Base-by-base conservation (phyloP, 2,329 filamentous ascomycete species). In the Epichloe amarillans region DNA sequence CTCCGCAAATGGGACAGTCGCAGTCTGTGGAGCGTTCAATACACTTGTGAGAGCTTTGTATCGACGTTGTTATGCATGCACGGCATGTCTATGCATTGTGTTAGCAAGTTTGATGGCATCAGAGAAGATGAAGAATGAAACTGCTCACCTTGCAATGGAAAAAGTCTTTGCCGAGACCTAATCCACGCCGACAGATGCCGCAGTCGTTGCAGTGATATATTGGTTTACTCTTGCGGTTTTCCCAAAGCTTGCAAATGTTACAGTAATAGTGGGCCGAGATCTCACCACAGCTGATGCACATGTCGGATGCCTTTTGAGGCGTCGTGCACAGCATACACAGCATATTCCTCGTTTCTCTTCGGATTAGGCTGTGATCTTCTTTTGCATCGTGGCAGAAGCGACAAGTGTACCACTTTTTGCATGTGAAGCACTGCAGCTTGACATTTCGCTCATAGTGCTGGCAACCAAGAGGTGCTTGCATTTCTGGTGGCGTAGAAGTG, bases 181-280 rank as follows among this genome's bases (percentile, higher is more conserved):
- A 80, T 1, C 93, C 93, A 52, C 90, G 83, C 52, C 93, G 80
- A 64, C 93, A 98, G 54, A 98, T 95, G 4, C 93, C 93, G 66
- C 93, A 98, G 61, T 97, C 93, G 61, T 83, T 79, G 66, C 93
- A 98, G 64, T 98, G 93, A 63, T 98, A 98, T 52, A 97, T 95
- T 56, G 84, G 85, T 66, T 94, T 96, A 57, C 82, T 83, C 50
- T 82, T 80, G 58, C 96, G 87, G 61, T 97, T 89, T 62, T 97
- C 91, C 93, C 93, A 98, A 2, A 98, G 75, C 68, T 96, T 96
- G 74, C 93, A 98, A 50, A 93, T 85, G 50, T 82, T 79, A 69
- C 93, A 98, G 64, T 94, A 98, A 66, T 97, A 97, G 61, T 85
- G 85, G 12, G 91, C 89, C 6, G 88, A 80, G 52, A 82, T 79